A percentile compares a stretch with the other conserved stretches of the same genome.
These are phyloP conservation scores for Tetramitus jugosus DNA, from an alignment of 208 protist genomes.

Conservation along the genomic window DNA sequence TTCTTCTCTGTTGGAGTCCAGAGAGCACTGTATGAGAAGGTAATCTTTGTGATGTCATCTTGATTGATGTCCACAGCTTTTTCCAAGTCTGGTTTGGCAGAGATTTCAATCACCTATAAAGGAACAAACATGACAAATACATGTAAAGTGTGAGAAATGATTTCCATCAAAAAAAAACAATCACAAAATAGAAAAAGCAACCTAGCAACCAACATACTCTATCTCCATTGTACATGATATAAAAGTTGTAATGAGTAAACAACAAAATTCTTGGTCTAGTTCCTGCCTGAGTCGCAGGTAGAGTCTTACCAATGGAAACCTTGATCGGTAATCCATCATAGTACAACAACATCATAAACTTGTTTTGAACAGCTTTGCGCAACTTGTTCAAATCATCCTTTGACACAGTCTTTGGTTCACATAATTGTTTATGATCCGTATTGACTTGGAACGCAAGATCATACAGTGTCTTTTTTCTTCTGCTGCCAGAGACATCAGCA, in stretches of 20 bases:
- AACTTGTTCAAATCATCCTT: not conserved
- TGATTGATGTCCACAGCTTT: not conserved
- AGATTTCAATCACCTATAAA: not conserved
- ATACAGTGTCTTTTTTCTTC: not conserved
- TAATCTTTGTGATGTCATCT: not conserved
- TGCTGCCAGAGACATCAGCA: not conserved
- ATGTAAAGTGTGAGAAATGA: not conserved
- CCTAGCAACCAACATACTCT: too few species aligned
- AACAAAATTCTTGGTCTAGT: too few species aligned
- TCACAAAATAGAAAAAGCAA: too few species aligned
- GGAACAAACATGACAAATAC: not conserved
- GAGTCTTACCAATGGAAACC: constrained; percentile 7
- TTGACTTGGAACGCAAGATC: not conserved
- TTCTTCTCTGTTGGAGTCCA: not conserved
- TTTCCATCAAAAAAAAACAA: not conserved
- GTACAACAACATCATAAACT: constrained; percentile 6
- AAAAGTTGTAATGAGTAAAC: too few species aligned
- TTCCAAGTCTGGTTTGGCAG: not conserved
- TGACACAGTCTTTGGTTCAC: not conserved
- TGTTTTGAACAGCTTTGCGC: not conserved
- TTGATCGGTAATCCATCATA: constrained; percentile 21
- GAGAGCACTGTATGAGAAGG: not conserved
- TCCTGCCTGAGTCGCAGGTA: too few species aligned
- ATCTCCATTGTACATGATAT: too few species aligned
- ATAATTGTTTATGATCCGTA: not conserved